These are phyloP conservation scores for Simmondsia chinensis DNA, from an alignment of 148 eudicot genomes.

Conservation along the genomic window DNA sequence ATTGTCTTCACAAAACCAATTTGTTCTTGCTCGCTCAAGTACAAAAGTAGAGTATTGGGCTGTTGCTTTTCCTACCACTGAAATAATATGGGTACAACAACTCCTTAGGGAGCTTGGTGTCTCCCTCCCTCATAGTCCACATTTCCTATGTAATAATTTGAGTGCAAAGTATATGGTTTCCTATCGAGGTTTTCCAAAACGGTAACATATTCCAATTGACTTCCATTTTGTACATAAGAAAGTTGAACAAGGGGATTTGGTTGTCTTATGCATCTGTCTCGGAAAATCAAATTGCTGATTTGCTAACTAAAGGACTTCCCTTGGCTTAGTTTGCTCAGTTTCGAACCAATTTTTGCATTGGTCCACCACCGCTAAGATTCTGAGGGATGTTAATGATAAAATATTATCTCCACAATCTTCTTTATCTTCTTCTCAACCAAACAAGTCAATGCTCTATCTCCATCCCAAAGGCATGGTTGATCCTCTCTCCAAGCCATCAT, in stretches of 20 bases:
- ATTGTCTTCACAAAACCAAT: too few species aligned
- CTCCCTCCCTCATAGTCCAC: background rate
- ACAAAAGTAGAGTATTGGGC: too few species aligned
- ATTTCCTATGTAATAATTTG: background rate
- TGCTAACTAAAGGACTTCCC: background rate
- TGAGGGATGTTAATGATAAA: background rate
- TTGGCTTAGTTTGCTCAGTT: background rate
- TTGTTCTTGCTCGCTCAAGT: too few species aligned
- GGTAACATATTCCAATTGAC: background rate
- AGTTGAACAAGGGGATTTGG: background rate
- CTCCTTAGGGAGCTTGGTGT: background rate
- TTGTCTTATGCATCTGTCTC: background rate
- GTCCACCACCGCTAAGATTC: background rate
- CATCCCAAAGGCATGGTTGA: too few species aligned
- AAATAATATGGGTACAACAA: background rate
- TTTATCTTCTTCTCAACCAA: too few species aligned
- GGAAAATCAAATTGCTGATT: background rate
- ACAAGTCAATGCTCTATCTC: too few species aligned
- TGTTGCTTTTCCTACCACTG: background rate
- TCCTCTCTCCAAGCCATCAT: too few species aligned
- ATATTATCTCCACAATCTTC: too few species aligned
- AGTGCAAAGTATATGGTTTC: background rate
- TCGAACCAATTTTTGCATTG: background rate
- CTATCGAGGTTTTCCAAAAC: background rate
- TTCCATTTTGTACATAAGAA: too few species aligned